phyloP scores from a whole-genome alignment of 176 grass and related monocot genomes.

The Oryza longistaminata region DNA sequence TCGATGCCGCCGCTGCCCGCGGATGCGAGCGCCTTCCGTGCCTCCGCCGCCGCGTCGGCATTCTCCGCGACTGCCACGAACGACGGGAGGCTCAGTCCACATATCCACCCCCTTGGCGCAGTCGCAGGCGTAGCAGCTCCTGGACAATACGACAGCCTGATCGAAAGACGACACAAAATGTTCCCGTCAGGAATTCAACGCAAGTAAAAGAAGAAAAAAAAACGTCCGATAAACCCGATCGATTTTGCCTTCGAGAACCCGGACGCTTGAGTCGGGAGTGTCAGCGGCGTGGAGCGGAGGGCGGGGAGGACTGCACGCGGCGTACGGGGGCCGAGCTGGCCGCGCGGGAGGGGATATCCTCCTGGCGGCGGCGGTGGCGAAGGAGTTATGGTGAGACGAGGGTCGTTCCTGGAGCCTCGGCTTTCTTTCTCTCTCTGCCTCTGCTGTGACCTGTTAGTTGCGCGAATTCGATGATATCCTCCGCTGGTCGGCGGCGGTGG shows the following conservation, averaged over 20 bases:
- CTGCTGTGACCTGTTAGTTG: neutral
- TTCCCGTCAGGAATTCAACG: neutral
- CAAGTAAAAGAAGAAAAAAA: neutral
- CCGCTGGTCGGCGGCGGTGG: neutral
- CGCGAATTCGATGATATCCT: neutral
- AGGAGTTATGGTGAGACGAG: neutral
- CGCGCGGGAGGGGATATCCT: neutral
- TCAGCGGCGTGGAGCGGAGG: neutral
- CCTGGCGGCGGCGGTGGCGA: neutral
- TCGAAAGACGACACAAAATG: neutral
- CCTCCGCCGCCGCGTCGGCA: neutral
- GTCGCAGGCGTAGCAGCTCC: too few species aligned
- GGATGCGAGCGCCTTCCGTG: neutral
- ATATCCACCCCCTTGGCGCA: constrained; percentile 22
- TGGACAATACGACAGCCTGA: neutral
- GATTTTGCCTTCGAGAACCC: neutral
- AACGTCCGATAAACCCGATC: neutral
- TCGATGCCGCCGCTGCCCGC: neutral
- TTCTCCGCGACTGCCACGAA: constrained; percentile 8
- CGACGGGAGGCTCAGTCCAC: neutral
- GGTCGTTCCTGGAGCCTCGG: neutral
- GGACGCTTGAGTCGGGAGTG: constrained; percentile 24
- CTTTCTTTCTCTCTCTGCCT: neutral
- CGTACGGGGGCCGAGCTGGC: neutral
- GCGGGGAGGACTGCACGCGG: neutral